Evolutionary conservation across 2,329 filamentous ascomycete species (phyloP).

Genomic region (Botrytis elliptica): DNA sequence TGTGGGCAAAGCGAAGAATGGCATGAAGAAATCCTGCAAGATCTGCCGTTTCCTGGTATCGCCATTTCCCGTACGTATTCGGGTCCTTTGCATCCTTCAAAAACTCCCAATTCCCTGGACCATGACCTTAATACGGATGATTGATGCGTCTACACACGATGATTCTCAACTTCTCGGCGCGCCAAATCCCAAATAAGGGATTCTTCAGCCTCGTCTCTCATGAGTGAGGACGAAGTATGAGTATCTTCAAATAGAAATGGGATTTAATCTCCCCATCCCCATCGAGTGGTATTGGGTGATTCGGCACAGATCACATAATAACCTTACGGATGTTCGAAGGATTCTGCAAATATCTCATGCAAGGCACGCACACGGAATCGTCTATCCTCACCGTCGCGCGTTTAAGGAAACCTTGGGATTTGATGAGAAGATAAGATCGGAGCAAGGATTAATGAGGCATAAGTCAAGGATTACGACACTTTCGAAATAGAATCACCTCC

Average conservation of each 20-base stretch:
- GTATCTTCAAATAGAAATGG: constrained; percentile 16
- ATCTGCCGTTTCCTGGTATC: background rate
- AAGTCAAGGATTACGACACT: background rate
- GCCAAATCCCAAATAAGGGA: background rate
- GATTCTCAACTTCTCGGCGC: background rate
- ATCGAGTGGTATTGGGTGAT: background rate
- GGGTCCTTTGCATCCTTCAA: constrained; percentile 7
- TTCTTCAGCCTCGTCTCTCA: constrained; percentile 1
- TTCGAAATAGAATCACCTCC: background rate
- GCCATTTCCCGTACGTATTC: background rate
- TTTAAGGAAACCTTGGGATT: background rate
- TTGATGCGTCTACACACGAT: background rate
- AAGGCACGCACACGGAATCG: background rate
- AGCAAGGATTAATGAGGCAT: background rate
- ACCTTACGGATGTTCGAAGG: background rate
- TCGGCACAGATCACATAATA: constrained; percentile 10
- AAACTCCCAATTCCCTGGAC: background rate
- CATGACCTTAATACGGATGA: background rate
- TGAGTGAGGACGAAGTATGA: background rate
- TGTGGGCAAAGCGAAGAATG: background rate
- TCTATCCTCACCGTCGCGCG: constrained; percentile 13
- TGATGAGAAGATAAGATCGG: background rate
- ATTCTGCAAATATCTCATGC: constrained; percentile 13
- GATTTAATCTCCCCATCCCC: background rate
- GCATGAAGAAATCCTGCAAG: background rate